A percentile compares a stretch with the other conserved stretches of the same genome.
These are phyloP conservation scores for Odonthalia washingtoniensis DNA, from an alignment of 31 red algal genomes.

Conservation along the genomic window DNA sequence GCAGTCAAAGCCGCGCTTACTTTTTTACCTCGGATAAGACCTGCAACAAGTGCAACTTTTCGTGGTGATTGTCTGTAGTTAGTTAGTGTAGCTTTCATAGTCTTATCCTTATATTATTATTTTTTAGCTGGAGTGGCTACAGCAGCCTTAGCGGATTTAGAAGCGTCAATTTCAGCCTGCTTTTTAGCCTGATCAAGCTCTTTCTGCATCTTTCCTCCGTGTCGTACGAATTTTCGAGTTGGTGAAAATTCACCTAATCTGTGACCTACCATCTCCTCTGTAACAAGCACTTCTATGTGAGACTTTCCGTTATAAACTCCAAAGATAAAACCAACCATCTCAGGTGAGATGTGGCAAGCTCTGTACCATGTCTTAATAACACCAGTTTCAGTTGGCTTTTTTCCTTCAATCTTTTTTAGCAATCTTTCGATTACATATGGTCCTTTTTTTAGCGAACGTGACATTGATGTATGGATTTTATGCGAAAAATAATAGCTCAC, in stretches of 20 bases:
- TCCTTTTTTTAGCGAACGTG: constrained; percentile 13
- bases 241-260: constrained; percentile 8
- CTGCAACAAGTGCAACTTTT: constrained; percentile 13
- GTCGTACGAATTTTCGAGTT: constrained; percentile 16
- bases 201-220: neutral
- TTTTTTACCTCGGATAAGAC: constrained; percentile 4
- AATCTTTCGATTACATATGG: constrained; percentile 20
- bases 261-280: constrained; percentile 21
- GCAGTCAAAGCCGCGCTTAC: neutral
- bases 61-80: neutral
- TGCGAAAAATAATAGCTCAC: too few species aligned
- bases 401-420: constrained; percentile 13
- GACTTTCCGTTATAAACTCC: constrained; percentile 19
- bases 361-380: constrained; percentile 19
- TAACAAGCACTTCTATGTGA: constrained; percentile 1
- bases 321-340: constrained; percentile 1
- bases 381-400: constrained; percentile 3
- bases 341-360: constrained; percentile 6
- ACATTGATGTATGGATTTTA: constrained; percentile 6
- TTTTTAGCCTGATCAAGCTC: too few species aligned
- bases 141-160: too few species aligned
- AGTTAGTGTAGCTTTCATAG: constrained; percentile 9
- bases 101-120: constrained; percentile 22
- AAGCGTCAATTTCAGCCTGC: too few species aligned
- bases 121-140: neutral